Conservation (phyloP, 1,284 basidiomycete genomes). For the Rhodofomes roseus region DNA sequence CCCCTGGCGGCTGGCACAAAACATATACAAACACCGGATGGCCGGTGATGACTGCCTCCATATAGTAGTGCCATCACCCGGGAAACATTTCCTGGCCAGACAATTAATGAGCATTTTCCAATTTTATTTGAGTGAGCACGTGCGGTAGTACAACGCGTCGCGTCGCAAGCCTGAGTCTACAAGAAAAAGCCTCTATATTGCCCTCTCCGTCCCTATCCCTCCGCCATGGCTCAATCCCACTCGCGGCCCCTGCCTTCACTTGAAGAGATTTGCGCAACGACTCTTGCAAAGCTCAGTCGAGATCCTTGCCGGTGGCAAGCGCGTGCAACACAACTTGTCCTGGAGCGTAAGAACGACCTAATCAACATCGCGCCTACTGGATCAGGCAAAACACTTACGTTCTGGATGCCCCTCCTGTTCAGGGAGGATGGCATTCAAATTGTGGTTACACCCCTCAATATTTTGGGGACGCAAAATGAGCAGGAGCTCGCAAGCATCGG, state of each 20-base stretch:
- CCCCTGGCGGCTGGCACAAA: neutral
- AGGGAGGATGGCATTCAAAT: slow-evolving; percentile 20
- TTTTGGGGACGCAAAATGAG: slow-evolving; percentile 23
- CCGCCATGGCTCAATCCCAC: too few relatives aligned
- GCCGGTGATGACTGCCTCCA: neutral
- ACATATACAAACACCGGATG: neutral
- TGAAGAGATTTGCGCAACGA: neutral
- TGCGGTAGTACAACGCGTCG: neutral
- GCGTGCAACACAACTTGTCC: slow-evolving; percentile 9
- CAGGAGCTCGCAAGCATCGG: slow-evolving; percentile 9
- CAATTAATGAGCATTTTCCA: neutral
- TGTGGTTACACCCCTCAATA: slow-evolving; percentile 26
- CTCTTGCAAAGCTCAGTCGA: neutral
- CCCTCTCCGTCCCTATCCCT: neutral
- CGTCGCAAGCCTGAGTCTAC: neutral
- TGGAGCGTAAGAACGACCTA: slow-evolving; percentile 14
- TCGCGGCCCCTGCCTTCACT: neutral
- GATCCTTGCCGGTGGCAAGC: slow-evolving; percentile 16
- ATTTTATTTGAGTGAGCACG: neutral
- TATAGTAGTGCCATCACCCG: neutral
- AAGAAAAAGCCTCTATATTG: neutral
- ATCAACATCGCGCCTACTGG: slow-evolving; percentile 24
- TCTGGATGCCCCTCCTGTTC: slow-evolving; percentile 30
- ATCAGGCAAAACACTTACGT: slow-evolving; percentile 27
- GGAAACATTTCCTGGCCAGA: neutral